These are phyloP conservation scores for Sphaerosporella brunnea DNA, from an alignment of 495 filamentous ascomycete genomes.

Conservation along the genomic window DNA sequence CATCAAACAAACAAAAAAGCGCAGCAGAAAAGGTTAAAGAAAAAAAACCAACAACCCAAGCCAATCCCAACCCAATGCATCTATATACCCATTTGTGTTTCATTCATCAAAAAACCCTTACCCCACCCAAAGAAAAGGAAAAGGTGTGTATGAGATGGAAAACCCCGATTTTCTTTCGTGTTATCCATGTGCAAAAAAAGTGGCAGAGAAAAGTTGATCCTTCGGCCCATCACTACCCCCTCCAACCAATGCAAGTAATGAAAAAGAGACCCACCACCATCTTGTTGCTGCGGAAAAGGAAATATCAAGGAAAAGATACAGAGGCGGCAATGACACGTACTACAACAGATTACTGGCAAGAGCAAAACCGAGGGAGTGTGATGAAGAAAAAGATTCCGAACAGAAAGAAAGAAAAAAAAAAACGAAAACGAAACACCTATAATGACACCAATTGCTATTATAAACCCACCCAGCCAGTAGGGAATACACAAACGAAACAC, in stretches of 20 bases:
- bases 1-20: too few species aligned
- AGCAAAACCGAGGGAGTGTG: neutral
- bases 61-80: neutral
- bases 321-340: neutral
- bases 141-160: neutral
- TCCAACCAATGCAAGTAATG: too few species aligned
- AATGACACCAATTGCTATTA: neutral
- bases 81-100: constrained; percentile 1
- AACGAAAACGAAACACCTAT: neutral
- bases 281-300: neutral
- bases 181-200: neutral
- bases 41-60: neutral
- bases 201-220: neutral
- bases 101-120: constrained; percentile 2
- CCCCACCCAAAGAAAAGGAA: neutral
- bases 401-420: neutral
- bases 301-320: neutral
- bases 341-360: neutral
- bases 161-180: neutral
- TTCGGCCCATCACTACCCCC: too few species aligned
- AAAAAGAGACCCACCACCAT: too few species aligned
- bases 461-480: neutral
- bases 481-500: neutral
- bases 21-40: too few species aligned
- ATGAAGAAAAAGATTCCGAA: neutral